Evolutionary conservation across 768 basidiomycete species (phyloP), one percentile per base, ranked within the genome.

Genomic region (Lactarius vividus): DNA sequence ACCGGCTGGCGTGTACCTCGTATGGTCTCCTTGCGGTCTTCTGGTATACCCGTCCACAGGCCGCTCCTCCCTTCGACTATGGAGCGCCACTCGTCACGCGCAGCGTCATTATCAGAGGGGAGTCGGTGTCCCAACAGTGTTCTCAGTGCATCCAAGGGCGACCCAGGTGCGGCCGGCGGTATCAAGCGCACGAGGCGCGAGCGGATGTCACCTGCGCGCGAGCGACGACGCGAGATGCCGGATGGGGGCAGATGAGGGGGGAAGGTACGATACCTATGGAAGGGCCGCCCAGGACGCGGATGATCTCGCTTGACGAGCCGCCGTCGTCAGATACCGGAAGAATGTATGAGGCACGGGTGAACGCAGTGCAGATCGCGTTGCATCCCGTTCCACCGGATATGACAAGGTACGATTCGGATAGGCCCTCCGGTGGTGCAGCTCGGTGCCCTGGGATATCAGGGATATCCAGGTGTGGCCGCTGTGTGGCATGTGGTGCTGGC

Each of bases 281-380:
- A 26, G 92, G 91, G 3, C 92, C 92, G 20, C 90, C 91, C 61
- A 98, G 81, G 28, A 95, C 93, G 57, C 95, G 86, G 59, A 95
- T 92, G 60, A 96, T 96, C 80, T 97, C 95, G 69, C 91, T 92
- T 2, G 94, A 96, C 3, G 92, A 94, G 53, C 96, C 96, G 1
- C 96, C 96, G 74, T 98, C 94, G 73, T 98, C 96, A 7, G 94
- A 96, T 37, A 98, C 92, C 6, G 96, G 96, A 39, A 98, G 80
- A 29, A 95, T 88, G 72, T 95, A 94, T 72, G 86, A 88, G 28
- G 91, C 87, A 66, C 81, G 76, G 3, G 82, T 83, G 73, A 98
- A 97, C 3, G 94, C 92, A 46, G 89, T 80, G 70, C 92, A 94
- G 69, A 98, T 90, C 26, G 91, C 84, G 73, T 98, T 98, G 57